Evolutionary conservation across 495 filamentous ascomycete genomes (phyloP).

Genomic region (Penicillium riverlandense): DNA sequence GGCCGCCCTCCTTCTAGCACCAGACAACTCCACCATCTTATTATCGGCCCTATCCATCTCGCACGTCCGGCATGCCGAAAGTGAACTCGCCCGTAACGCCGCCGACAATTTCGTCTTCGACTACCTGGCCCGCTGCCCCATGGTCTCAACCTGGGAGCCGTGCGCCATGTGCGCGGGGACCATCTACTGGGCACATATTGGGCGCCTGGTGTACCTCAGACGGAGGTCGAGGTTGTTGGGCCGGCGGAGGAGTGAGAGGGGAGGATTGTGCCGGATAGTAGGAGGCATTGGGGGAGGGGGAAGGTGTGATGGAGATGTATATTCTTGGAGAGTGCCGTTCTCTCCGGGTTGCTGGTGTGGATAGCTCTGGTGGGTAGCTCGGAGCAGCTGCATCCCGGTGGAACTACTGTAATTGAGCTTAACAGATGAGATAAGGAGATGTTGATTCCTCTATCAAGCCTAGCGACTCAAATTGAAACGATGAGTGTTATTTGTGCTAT

Average conservation of each 20-base stretch:
- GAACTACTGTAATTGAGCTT: too few relatives aligned
- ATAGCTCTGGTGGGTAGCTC: too few relatives aligned
- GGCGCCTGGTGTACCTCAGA: conserved; percentile 46
- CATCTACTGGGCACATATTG: conserved; percentile 50
- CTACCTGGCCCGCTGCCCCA: conserved; percentile 42
- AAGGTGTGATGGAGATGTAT: conserved; percentile 4
- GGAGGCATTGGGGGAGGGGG: conserved; percentile 36
- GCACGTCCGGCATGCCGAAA: conserved; percentile 50
- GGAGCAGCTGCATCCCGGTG: too few relatives aligned
- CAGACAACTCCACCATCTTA: conserved; percentile 42
- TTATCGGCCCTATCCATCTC: conserved; percentile 43
- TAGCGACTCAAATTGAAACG: too few relatives aligned
- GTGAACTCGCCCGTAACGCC: conserved; percentile 42
- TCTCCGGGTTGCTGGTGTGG: too few relatives aligned
- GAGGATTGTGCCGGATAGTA: conserved; percentile 36
- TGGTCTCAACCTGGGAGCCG: conserved; percentile 50
- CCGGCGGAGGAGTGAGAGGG: conserved; percentile 37
- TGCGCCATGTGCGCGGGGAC: conserved; percentile 48
- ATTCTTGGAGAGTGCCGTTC: too few relatives aligned
- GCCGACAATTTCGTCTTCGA: conserved; percentile 42
- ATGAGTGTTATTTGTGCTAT: too few relatives aligned
- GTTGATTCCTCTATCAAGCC: too few relatives aligned
- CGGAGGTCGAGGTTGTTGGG: conserved; percentile 40
- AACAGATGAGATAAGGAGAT: too few relatives aligned
- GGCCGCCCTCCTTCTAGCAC: conserved; percentile 38